Conservation (phyloP, 1,284 basidiomycete species). For the Phlebopus sp. region DNA sequence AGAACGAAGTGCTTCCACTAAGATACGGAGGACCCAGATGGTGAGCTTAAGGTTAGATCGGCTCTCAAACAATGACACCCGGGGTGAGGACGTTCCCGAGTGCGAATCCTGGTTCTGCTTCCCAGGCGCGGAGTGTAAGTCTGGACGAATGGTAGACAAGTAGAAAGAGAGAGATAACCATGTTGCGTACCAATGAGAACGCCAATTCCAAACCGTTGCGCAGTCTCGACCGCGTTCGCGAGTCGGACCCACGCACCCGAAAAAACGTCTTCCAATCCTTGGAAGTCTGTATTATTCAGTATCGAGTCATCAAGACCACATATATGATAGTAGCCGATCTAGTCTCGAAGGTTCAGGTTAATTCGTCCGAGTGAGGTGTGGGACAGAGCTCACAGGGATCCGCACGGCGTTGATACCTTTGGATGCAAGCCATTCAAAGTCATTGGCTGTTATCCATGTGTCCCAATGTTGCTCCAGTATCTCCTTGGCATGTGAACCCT, state of each 20-base stretch:
- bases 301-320: constrained; percentile 60
- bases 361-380: not conserved
- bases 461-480: constrained; percentile 82
- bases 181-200: constrained; percentile 65
- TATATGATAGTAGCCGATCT: constrained; percentile 83
- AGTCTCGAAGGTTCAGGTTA: constrained; percentile 11
- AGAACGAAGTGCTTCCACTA: constrained; percentile 45
- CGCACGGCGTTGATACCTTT: constrained; percentile 81
- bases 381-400: constrained; percentile 60
- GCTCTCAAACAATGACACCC: constrained; percentile 48
- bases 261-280: constrained; percentile 56
- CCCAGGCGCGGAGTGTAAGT: constrained; percentile 75
- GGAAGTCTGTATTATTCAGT: constrained; percentile 73
- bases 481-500: constrained; percentile 54
- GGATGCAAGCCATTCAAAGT: constrained; percentile 74
- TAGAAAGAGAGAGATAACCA: not conserved
- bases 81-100: constrained; percentile 55
- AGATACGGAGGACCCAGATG: constrained; percentile 44
- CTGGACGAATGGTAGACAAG: constrained; percentile 32
- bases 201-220: constrained; percentile 65
- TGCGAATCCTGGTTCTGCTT: constrained; percentile 71
- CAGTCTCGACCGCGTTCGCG: constrained; percentile 62
- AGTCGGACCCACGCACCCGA: constrained; percentile 74
- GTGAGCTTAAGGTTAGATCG: constrained; percentile 56
- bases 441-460: constrained; percentile 66